phyloP scores from a whole-genome alignment of 2,329 filamentous ascomycete genomes.

The Pseudocercospora macadamiae region DNA sequence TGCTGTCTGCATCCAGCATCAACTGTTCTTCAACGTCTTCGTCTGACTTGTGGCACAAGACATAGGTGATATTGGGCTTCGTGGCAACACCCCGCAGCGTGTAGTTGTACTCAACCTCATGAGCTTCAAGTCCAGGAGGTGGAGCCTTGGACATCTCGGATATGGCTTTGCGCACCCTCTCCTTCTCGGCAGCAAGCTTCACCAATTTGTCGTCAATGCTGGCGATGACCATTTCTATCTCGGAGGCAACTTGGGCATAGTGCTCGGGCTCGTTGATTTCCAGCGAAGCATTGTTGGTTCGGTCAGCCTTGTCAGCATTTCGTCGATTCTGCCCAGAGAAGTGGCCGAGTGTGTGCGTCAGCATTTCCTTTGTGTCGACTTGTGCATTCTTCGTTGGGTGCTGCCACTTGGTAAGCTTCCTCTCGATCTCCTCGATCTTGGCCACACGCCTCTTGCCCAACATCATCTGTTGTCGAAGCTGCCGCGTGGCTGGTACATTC shows the following conservation, averaged over 20 bases:
- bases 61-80: slow-evolving; percentile 59
- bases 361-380: slow-evolving; percentile 43
- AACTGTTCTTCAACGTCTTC: slow-evolving; percentile 1
- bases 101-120: slow-evolving; percentile 52
- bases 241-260: slow-evolving; percentile 34
- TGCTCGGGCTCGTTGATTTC: slow-evolving; percentile 24
- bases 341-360: slow-evolving; percentile 38
- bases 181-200: slow-evolving; percentile 34
- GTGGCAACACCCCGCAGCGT: slow-evolving; percentile 62
- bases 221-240: slow-evolving; percentile 40
- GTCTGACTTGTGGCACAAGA: slow-evolving; percentile 47
- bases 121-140: slow-evolving; percentile 23
- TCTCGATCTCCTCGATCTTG: slow-evolving; percentile 40
- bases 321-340: slow-evolving; percentile 35
- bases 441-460: slow-evolving; percentile 34
- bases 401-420: slow-evolving; percentile 37
- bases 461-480: slow-evolving; percentile 49
- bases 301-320: slow-evolving; percentile 27
- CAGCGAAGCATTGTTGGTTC: slow-evolving; percentile 24
- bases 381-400: slow-evolving; percentile 36
- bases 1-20: slow-evolving; percentile 36
- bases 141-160: slow-evolving; percentile 32
- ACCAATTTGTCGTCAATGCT: slow-evolving; percentile 38
- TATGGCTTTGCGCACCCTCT: slow-evolving; percentile 35
- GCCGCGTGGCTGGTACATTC: slow-evolving; percentile 51